A percentile compares a stretch with the other conserved stretches of the same genome.
Conservation (phyloP, 208 protist genomes). For the Leishmania martiniquensis region DNA sequence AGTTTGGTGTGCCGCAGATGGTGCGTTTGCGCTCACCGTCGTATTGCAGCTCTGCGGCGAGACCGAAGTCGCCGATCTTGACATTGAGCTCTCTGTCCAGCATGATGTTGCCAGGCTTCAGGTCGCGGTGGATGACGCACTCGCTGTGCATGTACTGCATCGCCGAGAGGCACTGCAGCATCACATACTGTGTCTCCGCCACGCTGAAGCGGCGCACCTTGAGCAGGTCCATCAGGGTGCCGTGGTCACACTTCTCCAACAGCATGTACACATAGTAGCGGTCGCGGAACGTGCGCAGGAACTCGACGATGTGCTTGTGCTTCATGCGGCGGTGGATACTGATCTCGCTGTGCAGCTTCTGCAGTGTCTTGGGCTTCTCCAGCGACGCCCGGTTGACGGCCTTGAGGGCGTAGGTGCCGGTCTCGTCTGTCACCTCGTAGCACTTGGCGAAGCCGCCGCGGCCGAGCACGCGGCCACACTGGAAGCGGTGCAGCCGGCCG, state of each 20-base stretch:
- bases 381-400: conserved; percentile 93
- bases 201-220: conserved; percentile 93
- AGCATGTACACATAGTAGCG: conserved; percentile 98
- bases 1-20: conserved; percentile 97
- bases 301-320: conserved; percentile 97
- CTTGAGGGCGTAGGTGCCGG: conserved; percentile 94
- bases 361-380: conserved; percentile 92
- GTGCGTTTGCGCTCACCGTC: conserved; percentile 95
- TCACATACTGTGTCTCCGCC: conserved; percentile 93
- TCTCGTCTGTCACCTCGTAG: conserved; percentile 92
- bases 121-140: conserved; percentile 96
- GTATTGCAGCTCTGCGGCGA: conserved; percentile 90
- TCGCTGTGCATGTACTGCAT: conserved; percentile 96
- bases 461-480: conserved; percentile 67
- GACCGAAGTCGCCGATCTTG: conserved; percentile 97
- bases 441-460: conserved; percentile 98
- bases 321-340: conserved; percentile 96
- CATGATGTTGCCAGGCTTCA: conserved; percentile 98
- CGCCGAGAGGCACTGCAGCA: conserved; percentile 94
- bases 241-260: conserved; percentile 97
- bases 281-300: conserved; percentile 97
- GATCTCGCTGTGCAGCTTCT: conserved; percentile 98
- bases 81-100: conserved; percentile 87
- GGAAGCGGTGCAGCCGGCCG: conserved; percentile 55
- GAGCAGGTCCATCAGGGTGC: conserved; percentile 97